Conservation (phyloP, 2,329 filamentous ascomycete genomes). For the Fusarium cyanostomum region DNA sequence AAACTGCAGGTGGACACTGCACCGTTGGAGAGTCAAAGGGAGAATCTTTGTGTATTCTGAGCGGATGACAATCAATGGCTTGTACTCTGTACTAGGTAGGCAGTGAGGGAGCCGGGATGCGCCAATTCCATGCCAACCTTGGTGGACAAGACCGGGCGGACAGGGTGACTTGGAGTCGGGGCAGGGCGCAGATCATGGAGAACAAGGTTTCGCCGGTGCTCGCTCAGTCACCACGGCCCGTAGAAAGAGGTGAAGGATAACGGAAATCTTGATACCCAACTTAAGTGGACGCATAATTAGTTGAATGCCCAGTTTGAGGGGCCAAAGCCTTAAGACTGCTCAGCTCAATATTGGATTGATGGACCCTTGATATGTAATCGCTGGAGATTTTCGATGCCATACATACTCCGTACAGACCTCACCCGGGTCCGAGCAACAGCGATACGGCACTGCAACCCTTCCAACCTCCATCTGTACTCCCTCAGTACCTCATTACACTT, state of each 20-base stretch:
- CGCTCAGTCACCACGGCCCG: slow-evolving; percentile 27
- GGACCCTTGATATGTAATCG: slow-evolving; percentile 3
- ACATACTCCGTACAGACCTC: slow-evolving; percentile 5
- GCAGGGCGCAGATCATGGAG: slow-evolving; percentile 34
- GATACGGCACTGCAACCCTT: no score
- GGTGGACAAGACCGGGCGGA: no score
- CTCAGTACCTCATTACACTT: background rate
- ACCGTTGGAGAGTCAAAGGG: background rate
- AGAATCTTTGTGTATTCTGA: no score
- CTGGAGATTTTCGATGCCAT: slow-evolving; percentile 2
- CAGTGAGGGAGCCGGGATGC: background rate
- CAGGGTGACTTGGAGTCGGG: no score
- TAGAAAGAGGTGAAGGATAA: slow-evolving; percentile 38
- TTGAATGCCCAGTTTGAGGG: slow-evolving; percentile 3
- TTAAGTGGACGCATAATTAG: slow-evolving; percentile 24
- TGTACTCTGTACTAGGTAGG: background rate
- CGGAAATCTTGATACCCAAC: slow-evolving; percentile 37
- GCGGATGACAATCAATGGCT: background rate
- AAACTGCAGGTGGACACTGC: slow-evolving; percentile 38
- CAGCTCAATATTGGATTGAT: background rate
- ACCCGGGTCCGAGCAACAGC: background rate
- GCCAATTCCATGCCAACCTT: background rate
- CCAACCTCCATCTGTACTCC: no score
- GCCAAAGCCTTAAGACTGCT: slow-evolving; percentile 10
- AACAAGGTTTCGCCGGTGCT: slow-evolving; percentile 29